Percentiles rank a stretch among this genome's conserved stretches.
These are phyloP conservation scores for Phaffia australis DNA, from an alignment of 768 basidiomycete species.

Conservation along the genomic window DNA sequence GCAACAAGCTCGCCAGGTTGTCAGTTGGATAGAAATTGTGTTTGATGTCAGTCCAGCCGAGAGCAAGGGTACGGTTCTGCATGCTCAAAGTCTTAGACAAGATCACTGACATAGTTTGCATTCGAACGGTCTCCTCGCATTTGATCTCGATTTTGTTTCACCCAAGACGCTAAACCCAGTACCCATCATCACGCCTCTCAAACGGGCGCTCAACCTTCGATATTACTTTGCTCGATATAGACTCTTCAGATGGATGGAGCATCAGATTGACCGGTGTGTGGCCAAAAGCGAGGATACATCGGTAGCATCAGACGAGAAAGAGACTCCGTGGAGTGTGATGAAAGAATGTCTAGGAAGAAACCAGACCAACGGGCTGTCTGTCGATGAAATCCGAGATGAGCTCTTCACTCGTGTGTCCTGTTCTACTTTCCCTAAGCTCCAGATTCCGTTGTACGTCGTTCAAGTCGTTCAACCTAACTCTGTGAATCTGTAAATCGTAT, in stretches of 20 bases:
- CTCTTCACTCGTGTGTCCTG: conserved; percentile 1
- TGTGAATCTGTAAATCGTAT: not conserved
- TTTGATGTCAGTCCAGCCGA: not conserved
- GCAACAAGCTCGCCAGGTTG: not conserved
- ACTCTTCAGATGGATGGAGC: conserved; percentile 8
- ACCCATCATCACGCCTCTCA: conserved; percentile 1
- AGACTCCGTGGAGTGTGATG: not conserved
- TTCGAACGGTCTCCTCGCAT: not conserved
- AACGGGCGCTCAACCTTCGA: not conserved
- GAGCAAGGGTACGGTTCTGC: not conserved
- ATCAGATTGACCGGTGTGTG: not conserved
- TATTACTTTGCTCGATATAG: conserved; percentile 7
- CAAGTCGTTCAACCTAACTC: not conserved
- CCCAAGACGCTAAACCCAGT: not conserved
- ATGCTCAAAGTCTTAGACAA: not conserved
- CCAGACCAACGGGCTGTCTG: not conserved
- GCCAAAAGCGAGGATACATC: too few species aligned
- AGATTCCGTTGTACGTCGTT: not conserved
- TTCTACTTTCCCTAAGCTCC: not conserved
- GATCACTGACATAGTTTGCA: too few species aligned
- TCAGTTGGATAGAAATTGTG: conserved; percentile 3
- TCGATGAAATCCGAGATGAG: not conserved
- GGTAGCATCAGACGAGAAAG: not conserved
- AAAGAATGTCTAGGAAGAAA: not conserved
- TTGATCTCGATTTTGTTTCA: not conserved